Evolutionary conservation across 192 early-diverging fungal species (phyloP), one percentile per base, ranked within the genome.

Genomic region (Umbelopsis sp.): DNA sequence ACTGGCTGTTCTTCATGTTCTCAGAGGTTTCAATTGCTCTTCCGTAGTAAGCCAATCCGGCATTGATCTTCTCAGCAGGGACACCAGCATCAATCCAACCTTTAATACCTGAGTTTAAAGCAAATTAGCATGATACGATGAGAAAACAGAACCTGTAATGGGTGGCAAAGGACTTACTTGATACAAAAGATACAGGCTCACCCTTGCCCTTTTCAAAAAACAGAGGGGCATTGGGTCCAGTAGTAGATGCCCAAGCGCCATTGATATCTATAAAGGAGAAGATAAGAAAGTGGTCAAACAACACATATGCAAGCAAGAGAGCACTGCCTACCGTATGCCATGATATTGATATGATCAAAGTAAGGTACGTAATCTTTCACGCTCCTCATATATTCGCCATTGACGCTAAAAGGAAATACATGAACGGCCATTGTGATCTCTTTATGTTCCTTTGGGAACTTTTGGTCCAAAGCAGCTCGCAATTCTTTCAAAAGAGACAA

Each of bases 21-120:
- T n/a, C 51, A 1, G 37, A 58, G 8, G 86, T 81, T n/a, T 78
- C 71, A 9, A 86, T 81, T 0, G 87, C 67, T 66, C 85, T 81
- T 48, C 88, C 91, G 72, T 92, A 91, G 71, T 88, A 89, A 0
- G 88, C 76, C 18, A 88, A 27, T 7, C 91, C 91, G 6, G 81
- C 77, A 9, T 81, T 80, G 48, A 92, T 74, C 71, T 91, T 90
- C 33, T 61, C 70, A 0, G 76, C 75, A 2, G 90, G 89, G 16
- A 90, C 81, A 20, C 87, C 86, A 20, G 89, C 89, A 25, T 80
- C 75, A 3, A 85, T 80, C 86, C 88, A 89, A 15, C 69, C 33
- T 23, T 80, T 65, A 35, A 88, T 81, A 44, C 83, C 82, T 55
- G 74, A 25, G n/a, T 13, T 51, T 2, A 13, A 52, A 52, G 22